Percentiles rank a stretch among this genome's conserved stretches.
phyloP scores from a whole-genome alignment of 495 filamentous ascomycete species.

The Tuber aestivum region DNA sequence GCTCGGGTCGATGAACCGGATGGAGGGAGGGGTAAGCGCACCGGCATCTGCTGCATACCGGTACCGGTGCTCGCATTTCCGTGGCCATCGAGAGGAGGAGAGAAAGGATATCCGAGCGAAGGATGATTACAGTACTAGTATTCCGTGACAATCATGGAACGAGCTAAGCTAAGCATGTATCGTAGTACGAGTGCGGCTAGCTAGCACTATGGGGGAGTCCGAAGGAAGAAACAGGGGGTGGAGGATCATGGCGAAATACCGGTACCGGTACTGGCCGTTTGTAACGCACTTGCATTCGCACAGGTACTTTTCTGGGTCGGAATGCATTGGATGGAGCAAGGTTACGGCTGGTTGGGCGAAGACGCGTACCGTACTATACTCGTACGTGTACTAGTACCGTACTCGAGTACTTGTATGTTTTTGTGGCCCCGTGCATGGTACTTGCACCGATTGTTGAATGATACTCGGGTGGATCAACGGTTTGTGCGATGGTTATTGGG shows the following conservation, averaged over 20 bases:
- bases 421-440: background rate
- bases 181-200: background rate
- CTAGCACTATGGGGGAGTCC: background rate
- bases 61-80: background rate
- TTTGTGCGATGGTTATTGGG: background rate
- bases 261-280: background rate
- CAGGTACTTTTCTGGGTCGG: background rate
- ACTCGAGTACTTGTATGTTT: no score
- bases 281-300: background rate
- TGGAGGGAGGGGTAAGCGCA: background rate
- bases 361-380: no score
- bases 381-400: no score
- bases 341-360: background rate
- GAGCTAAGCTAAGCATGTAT: background rate
- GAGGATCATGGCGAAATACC: background rate
- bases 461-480: background rate
- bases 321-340: background rate
- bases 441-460: background rate
- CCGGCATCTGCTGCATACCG: no score
- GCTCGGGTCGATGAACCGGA: background rate
- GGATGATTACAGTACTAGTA: background rate
- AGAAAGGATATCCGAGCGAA: background rate
- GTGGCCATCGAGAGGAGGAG: background rate
- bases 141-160: background rate
- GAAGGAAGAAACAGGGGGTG: background rate